Evolutionary conservation across 75 land plant species (phyloP).

Genomic region (Cryptomeria japonica): DNA sequence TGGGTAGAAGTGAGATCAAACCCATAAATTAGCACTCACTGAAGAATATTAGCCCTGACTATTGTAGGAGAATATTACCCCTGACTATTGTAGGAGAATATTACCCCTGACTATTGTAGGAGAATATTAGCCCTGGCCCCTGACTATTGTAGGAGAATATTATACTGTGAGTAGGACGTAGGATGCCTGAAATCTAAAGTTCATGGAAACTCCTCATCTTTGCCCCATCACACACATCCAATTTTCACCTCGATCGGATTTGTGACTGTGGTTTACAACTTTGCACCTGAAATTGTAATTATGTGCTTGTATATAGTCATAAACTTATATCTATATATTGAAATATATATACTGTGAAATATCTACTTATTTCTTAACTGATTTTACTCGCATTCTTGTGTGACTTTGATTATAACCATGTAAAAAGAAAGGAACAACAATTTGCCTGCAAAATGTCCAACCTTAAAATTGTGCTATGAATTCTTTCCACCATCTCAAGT

Average conservation of each 20-base stretch:
- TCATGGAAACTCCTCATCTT: background rate
- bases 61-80: background rate
- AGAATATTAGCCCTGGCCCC: no score
- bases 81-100: background rate
- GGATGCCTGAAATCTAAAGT: background rate
- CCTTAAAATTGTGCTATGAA: background rate
- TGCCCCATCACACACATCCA: background rate
- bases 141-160: background rate
- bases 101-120: background rate
- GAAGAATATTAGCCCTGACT: background rate
- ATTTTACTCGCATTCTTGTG: background rate
- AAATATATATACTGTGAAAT: no score
- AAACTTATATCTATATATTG: background rate
- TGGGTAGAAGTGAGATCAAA: no score
- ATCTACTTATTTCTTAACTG: background rate
- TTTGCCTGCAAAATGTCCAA: background rate
- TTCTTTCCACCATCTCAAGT: background rate
- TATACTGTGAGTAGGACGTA: background rate
- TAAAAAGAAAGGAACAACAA: background rate
- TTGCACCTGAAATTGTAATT: background rate
- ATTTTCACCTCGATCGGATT: background rate
- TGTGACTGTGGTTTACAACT: background rate
- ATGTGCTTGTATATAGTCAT: background rate
- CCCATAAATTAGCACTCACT: background rate
- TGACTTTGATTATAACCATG: background rate